Evolutionary conservation across 73 alveolate species (phyloP), one percentile per base, ranked within the genome.

Genomic region (Paramecium sexaurelia): DNA sequence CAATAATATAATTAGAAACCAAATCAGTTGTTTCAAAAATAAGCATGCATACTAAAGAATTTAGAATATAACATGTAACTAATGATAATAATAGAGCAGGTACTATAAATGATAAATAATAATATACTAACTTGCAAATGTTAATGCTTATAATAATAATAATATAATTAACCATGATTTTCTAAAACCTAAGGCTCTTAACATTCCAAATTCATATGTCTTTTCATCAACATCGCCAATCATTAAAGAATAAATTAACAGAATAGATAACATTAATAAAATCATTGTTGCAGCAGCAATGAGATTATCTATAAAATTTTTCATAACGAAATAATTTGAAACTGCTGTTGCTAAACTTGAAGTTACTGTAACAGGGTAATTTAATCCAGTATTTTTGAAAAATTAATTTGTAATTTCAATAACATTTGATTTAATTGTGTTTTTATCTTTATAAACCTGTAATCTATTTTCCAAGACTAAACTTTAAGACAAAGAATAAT

Each of bases 141-240:
- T 68, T 20, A 96, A 33, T 36, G 98, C 96, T 26, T 97, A 95
- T 26, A 96, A 40, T 32, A 95, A 24, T n/a, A 97, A 91, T 51
- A 95, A 55, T 51, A 69, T 78, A 27, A 95, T 93, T 61, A 96
- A 57, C 56, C 95, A 91, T 43, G 87, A 75, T 75, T 94, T 92
- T 71, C 92, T 92, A 32, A 97, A 93, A 15, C 99, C 99, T 55
- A 97, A 96, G 6, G 99, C 97, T 87, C 99, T 94, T 20, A 97
- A 91, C 99, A 97, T 97, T 9, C 99, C 99, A 92, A 92, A 95
- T 85, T 97, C 98, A 92, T 97, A 97, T 20, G 99, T 97, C 93
- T 93, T 97, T 92, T 96, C 99, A 68, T 97, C 99, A 0, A 96
- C 97, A 94, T 97, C 98, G 19, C 98, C 95, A 11, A 97, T 75